Percentiles rank a stretch among this genome's conserved stretches.
phyloP scores from a whole-genome alignment of 2,329 filamentous ascomycete species.

The Tolypocladium cylindrosporum region DNA sequence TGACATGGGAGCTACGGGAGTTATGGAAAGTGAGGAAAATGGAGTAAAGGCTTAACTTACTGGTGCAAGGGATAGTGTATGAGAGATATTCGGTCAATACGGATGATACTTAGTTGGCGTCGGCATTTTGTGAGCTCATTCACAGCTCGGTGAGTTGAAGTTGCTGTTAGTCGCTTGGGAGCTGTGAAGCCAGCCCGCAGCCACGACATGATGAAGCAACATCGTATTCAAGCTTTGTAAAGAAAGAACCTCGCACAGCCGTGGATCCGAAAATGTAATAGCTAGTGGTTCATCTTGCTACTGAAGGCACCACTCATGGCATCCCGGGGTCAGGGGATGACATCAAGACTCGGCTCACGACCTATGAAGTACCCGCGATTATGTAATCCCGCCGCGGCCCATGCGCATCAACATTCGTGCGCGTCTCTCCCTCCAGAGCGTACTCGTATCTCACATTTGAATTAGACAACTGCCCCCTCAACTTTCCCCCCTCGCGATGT shows the following conservation, averaged over 20 bases:
- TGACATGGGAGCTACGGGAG: conserved; percentile 1
- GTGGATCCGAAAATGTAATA: background rate
- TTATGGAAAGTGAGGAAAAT: background rate
- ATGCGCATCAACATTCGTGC: background rate
- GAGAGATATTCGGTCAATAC: background rate
- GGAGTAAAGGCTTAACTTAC: background rate
- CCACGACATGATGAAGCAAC: background rate
- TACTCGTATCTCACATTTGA: background rate
- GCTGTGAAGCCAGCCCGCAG: background rate
- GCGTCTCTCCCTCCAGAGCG: background rate
- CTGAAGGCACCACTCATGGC: background rate
- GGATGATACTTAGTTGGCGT: background rate
- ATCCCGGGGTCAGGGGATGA: background rate
- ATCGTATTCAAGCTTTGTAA: background rate
- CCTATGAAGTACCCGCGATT: background rate
- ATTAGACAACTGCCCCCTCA: background rate
- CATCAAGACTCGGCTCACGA: background rate
- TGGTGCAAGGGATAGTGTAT: background rate
- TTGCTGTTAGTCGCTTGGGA: background rate
- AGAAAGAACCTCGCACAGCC: background rate
- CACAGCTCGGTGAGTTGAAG: background rate
- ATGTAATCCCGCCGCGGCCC: background rate
- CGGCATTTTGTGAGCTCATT: background rate
- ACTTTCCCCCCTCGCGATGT: conserved; percentile 6
- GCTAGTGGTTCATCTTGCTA: background rate